Percentiles rank a stretch among this genome's conserved stretches.
phyloP scores from a whole-genome alignment of 2,329 filamentous ascomycete species.

The Botrytis squamosa region DNA sequence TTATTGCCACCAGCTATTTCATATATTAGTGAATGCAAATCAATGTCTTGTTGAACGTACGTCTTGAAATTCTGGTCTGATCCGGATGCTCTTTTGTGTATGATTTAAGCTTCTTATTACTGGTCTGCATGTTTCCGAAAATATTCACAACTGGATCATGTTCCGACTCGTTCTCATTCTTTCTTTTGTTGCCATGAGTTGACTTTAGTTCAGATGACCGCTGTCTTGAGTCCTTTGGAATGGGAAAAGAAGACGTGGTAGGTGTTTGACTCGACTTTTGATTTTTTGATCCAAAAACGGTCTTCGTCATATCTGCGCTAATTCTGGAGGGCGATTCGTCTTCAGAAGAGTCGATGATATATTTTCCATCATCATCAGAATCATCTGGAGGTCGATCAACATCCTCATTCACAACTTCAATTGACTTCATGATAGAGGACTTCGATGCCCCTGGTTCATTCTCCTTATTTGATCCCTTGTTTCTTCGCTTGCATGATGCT shows the following conservation, averaged over 20 bases:
- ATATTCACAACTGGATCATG: conserved; percentile 26
- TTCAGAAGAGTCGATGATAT: conserved; percentile 2
- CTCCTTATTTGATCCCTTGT: conserved; percentile 13
- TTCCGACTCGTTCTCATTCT: conserved; percentile 17
- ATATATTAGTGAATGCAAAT: conserved; percentile 9
- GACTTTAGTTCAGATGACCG: conserved; percentile 11
- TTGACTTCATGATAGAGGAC: neutral
- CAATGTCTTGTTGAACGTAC: neutral
- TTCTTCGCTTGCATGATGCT: neutral
- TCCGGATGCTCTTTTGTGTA: conserved; percentile 7
- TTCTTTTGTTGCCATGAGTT: conserved; percentile 26
- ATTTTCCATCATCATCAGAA: conserved; percentile 15
- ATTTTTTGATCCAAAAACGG: neutral
- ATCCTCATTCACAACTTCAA: conserved; percentile 7
- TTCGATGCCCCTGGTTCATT: neutral
- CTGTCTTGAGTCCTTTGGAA: neutral
- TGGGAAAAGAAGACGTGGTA: neutral
- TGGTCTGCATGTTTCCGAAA: conserved; percentile 24
- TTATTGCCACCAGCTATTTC: conserved; percentile 14
- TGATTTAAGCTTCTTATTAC: conserved; percentile 18
- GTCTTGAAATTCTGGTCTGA: neutral
- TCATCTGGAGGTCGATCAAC: conserved; percentile 15
- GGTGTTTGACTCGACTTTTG: neutral
- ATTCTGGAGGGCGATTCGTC: conserved; percentile 11
- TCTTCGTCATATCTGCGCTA: conserved; percentile 19